Conservation (phyloP, 1,284 basidiomycete genomes). For the Polyporus tsugae region DNA sequence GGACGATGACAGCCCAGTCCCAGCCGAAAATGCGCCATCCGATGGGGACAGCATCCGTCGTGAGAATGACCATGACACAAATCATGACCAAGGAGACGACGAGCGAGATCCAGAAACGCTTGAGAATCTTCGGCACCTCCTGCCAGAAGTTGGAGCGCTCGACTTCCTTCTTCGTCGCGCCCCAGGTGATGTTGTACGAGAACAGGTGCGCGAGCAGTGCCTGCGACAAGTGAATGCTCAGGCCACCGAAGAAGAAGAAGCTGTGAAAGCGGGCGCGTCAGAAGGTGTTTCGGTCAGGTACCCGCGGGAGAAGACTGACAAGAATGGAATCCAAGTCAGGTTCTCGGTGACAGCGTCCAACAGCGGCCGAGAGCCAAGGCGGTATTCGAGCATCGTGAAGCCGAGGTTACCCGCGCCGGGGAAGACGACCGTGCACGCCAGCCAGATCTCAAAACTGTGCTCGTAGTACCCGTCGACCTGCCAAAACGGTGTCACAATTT, state of each 20-base stretch:
- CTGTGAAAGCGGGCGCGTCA: constrained; percentile 46
- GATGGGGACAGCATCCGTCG: constrained; percentile 57
- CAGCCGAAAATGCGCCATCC: constrained; percentile 68
- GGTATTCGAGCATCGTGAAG: constrained; percentile 78
- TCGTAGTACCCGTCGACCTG: constrained; percentile 69
- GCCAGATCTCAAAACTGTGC: constrained; percentile 79
- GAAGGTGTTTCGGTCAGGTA: background rate
- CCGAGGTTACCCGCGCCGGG: constrained; percentile 76
- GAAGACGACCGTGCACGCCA: constrained; percentile 82
- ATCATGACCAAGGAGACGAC: constrained; percentile 57
- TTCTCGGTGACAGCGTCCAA: constrained; percentile 68
- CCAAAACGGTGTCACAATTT: background rate
- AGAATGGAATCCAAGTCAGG: constrained; percentile 81
- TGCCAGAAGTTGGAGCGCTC: constrained; percentile 88
- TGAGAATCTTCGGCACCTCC: constrained; percentile 83
- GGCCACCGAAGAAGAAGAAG: constrained; percentile 87
- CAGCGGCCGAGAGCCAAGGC: constrained; percentile 69
- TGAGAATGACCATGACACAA: constrained; percentile 63
- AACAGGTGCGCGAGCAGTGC: constrained; percentile 85
- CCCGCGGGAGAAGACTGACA: constrained; percentile 56
- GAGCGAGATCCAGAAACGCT: constrained; percentile 75
- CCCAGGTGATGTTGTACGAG: constrained; percentile 87
- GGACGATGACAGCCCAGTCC: constrained; percentile 76
- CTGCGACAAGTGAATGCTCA: constrained; percentile 76
- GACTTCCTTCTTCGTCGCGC: constrained; percentile 82